Conservation (phyloP, 2,329 filamentous ascomycete genomes). For the Aspergillus fumigatiaffinis region DNA sequence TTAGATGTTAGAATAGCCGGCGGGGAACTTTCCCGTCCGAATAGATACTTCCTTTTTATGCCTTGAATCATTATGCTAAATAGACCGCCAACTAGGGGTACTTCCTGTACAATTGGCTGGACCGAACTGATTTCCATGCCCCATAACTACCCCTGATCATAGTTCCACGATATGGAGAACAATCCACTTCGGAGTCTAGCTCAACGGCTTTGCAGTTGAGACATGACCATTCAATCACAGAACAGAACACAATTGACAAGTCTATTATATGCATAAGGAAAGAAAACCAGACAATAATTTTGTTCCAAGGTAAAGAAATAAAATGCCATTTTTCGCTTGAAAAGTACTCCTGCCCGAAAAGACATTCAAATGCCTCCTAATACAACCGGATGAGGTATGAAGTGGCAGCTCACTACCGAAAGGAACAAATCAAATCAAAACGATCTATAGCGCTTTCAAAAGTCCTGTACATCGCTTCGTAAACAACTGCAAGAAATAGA, state of each 20-base stretch:
- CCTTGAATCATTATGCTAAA: neutral
- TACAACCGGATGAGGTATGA: slow-evolving; percentile 5
- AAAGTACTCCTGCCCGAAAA: neutral
- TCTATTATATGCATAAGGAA: slow-evolving; percentile 1
- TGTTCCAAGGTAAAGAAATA: slow-evolving; percentile 5
- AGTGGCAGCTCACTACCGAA: neutral
- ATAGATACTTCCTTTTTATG: neutral
- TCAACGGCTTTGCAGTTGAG: neutral
- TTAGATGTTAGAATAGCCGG: neutral
- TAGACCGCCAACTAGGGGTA: neutral
- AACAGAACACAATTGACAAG: neutral
- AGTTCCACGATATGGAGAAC: no score
- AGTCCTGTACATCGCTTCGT: slow-evolving; percentile 7
- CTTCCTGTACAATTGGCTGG: neutral
- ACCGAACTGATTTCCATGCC: neutral
- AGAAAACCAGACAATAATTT: slow-evolving; percentile 5
- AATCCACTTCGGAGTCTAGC: no score
- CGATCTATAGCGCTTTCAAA: slow-evolving; percentile 11
- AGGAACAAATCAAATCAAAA: slow-evolving; percentile 3
- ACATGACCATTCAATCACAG: neutral
- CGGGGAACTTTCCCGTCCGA: neutral
- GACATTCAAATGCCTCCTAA: slow-evolving; percentile 6
- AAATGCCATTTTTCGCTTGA: slow-evolving; percentile 5
- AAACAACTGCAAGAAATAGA: neutral
- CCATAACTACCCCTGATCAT: no score